Conservation (phyloP, 2,329 filamentous ascomycete species). For the Colletotrichum sp. region DNA sequence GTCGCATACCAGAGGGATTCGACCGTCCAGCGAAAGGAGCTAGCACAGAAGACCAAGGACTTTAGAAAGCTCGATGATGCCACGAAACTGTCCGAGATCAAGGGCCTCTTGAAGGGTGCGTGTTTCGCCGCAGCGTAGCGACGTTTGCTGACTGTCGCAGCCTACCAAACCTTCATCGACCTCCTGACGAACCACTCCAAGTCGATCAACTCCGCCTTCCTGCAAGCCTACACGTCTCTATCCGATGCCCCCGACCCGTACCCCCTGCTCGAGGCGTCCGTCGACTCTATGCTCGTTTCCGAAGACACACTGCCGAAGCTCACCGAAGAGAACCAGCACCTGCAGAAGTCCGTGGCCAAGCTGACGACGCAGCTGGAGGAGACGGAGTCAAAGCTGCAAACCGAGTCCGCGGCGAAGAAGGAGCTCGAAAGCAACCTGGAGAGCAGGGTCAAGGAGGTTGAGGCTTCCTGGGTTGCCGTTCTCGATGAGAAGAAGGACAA, state of each 20-base stretch:
- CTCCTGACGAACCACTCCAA: constrained; percentile 96
- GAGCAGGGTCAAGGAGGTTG: constrained; percentile 83
- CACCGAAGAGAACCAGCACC: constrained; percentile 83
- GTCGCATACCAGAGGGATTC: constrained; percentile 92
- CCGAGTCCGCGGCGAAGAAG: constrained; percentile 75
- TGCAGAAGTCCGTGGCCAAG: constrained; percentile 79
- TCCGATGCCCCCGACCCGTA: constrained; percentile 98
- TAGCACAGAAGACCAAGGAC: constrained; percentile 99
- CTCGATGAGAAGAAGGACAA: constrained; percentile 94
- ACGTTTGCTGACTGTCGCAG: constrained; percentile 44
- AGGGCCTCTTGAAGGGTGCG: constrained; percentile 83
- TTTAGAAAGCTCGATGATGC: constrained; percentile 93
- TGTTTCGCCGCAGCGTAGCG: neutral
- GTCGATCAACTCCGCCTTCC: constrained; percentile 88
- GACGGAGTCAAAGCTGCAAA: constrained; percentile 78
- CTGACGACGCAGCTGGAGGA: constrained; percentile 85
- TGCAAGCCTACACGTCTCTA: constrained; percentile 90
- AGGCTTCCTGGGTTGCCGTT: constrained; percentile 88
- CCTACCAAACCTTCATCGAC: constrained; percentile 97
- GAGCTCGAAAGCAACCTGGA: constrained; percentile 81
- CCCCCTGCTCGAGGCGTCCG: constrained; percentile 91
- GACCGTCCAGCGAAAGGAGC: constrained; percentile 93
- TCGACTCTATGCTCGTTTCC: constrained; percentile 89
- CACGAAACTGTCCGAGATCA: constrained; percentile 86
- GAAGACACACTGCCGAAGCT: constrained; percentile 93